These are phyloP conservation scores for Leonotis leonurus DNA, from an alignment of 257 asterid genomes.

Conservation along the genomic window DNA sequence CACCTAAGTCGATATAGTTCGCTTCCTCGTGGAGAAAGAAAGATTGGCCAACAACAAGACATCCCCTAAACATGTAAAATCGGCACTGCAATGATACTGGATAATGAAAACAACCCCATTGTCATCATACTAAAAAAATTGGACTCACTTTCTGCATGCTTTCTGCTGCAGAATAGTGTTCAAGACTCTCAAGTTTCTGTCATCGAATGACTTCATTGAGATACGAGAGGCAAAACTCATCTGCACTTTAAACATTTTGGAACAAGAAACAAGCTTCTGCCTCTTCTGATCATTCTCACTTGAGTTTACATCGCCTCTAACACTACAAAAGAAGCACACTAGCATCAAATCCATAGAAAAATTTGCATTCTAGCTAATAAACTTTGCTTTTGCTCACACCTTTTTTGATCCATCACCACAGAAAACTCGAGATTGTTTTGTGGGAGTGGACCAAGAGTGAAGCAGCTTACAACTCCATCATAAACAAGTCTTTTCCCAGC, in stretches of 20 bases:
- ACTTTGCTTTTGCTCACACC: conserved; percentile 16
- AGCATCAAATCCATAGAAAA: not conserved
- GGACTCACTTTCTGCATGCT: conserved; percentile 30
- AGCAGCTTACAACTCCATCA: conserved; percentile 37
- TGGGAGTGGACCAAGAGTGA: conserved; percentile 33
- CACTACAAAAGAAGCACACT: too few relatives aligned
- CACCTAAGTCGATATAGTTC: conserved; percentile 32
- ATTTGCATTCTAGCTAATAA: not conserved
- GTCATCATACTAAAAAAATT: not conserved
- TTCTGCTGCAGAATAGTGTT: conserved; percentile 34
- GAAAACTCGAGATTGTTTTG: conserved; percentile 30
- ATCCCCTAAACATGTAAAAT: conserved; percentile 27
- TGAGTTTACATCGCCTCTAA: not conserved
- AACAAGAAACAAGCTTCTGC: conserved; percentile 20
- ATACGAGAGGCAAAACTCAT: conserved; percentile 26
- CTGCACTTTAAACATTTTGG: conserved; percentile 22
- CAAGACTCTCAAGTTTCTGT: conserved; percentile 27
- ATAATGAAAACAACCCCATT: not conserved
- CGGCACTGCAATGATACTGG: not conserved
- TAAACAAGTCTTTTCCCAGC: conserved; percentile 31
- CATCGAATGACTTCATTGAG: conserved; percentile 23
- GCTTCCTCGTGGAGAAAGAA: conserved; percentile 27
- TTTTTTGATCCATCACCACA: conserved; percentile 25
- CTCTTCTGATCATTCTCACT: conserved; percentile 36
- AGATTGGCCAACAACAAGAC: conserved; percentile 38